A percentile compares a stretch with the other conserved stretches of the same genome.
phyloP scores from a whole-genome alignment of 2,329 filamentous ascomycete species.

The Eutypa lata region DNA sequence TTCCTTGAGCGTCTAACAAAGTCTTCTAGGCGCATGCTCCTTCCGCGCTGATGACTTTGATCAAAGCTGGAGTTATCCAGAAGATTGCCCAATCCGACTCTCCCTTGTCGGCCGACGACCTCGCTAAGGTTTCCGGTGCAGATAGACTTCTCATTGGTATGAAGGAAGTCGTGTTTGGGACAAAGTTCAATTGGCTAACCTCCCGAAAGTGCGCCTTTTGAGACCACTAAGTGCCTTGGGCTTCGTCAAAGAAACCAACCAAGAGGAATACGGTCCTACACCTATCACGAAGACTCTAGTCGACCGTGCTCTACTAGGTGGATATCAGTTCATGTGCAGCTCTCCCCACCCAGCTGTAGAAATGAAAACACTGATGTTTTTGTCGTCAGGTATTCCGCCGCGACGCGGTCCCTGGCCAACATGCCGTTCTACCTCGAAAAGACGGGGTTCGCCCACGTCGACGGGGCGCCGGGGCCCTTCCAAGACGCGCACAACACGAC shows the following conservation, averaged over 20 bases:
- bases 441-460: constrained; percentile 9
- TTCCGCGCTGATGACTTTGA: constrained; percentile 10
- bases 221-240: constrained; percentile 11
- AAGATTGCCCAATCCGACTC: constrained; percentile 12
- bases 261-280: constrained; percentile 10
- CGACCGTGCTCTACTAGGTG: constrained; percentile 11
- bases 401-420: constrained; percentile 11
- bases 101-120: constrained; percentile 8
- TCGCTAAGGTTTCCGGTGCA: constrained; percentile 6
- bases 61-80: constrained; percentile 13
- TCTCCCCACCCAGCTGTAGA: too few species aligned
- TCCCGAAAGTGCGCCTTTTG: constrained; percentile 35
- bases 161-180: neutral
- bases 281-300: constrained; percentile 10
- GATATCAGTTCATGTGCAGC: constrained; percentile 16
- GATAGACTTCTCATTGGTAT: constrained; percentile 12
- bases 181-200: neutral
- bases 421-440: constrained; percentile 13
- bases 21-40: constrained; percentile 11
- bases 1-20: neutral
- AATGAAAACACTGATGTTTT: too few species aligned
- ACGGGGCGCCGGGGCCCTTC: constrained; percentile 10
- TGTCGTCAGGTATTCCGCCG: constrained; percentile 5
- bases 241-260: constrained; percentile 8
- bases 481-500: constrained; percentile 10